Percentiles rank a stretch among this genome's conserved stretches.
These are phyloP conservation scores for Scleroderma citrinum DNA, from an alignment of 768 basidiomycete genomes.

Conservation along the genomic window DNA sequence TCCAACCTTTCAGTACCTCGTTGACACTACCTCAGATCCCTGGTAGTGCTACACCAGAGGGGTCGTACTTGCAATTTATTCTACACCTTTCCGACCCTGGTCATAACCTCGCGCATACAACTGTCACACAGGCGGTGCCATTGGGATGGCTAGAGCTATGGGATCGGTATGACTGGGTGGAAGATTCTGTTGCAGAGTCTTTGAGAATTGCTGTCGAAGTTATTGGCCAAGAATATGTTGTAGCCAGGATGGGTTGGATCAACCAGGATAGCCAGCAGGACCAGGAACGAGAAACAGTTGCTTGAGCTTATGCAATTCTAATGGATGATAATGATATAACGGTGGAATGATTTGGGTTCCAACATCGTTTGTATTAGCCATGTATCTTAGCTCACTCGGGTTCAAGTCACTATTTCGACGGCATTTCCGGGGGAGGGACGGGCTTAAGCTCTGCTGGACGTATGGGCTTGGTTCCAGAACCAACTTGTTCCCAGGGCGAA, in stretches of 20 bases:
- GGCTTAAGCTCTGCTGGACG: conserved; percentile 72
- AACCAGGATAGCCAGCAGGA: conserved; percentile 21
- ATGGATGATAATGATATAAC: conserved; percentile 7
- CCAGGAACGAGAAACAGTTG: conserved; percentile 1
- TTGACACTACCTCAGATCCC: conserved; percentile 37
- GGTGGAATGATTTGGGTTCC: conserved; percentile 5
- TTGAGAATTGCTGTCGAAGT: conserved; percentile 83
- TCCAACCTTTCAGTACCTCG: conserved; percentile 77
- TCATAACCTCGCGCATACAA: conserved; percentile 71
- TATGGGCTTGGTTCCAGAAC: conserved; percentile 50
- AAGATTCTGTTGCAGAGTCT: conserved; percentile 86
- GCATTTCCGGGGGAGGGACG: conserved; percentile 68
- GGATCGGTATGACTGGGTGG: conserved; percentile 95
- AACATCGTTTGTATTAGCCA: not conserved
- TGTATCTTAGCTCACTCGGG: conserved; percentile 10
- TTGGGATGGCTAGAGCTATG: conserved; percentile 83
- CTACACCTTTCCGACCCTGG: conserved; percentile 67
- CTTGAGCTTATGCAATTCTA: conserved; percentile 6
- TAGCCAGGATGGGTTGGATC: conserved; percentile 79
- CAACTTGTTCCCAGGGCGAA: conserved; percentile 95
- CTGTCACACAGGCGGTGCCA: conserved; percentile 80
- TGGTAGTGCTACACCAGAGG: conserved; percentile 15
- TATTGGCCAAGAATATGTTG: conserved; percentile 88
- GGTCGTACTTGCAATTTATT: conserved; percentile 54
- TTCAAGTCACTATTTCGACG: conserved; percentile 51